Evolutionary conservation across 2,329 filamentous ascomycete genomes (phyloP).

Genomic region (Phialemoniopsis sp.): DNA sequence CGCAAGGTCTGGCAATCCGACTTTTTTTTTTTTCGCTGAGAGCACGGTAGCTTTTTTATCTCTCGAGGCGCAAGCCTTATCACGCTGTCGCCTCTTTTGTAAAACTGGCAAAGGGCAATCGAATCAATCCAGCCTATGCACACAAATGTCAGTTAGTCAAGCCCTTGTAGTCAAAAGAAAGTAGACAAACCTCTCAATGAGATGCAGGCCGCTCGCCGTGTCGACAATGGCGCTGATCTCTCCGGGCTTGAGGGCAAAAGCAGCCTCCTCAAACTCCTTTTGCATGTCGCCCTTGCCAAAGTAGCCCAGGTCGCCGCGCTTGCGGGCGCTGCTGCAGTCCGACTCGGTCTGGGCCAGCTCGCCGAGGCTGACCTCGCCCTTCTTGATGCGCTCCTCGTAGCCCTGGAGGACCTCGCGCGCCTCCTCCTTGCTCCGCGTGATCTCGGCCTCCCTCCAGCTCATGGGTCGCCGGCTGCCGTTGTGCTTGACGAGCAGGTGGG

Average conservation of each 20-base stretch:
- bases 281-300: conserved; percentile 97
- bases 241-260: conserved; percentile 83
- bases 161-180: no score
- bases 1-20: no score
- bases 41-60: no score
- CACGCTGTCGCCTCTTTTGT: no score
- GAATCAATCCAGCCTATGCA: no score
- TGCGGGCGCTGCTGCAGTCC: conserved; percentile 92
- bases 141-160: no score
- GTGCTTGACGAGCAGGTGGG: conserved; percentile 93
- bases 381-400: conserved; percentile 73
- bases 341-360: conserved; percentile 86
- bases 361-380: conserved; percentile 65
- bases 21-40: no score
- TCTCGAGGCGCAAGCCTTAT: background rate
- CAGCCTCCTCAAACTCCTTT: conserved; percentile 94
- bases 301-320: conserved; percentile 90
- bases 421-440: conserved; percentile 85
- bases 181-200: conserved; percentile 83
- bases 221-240: conserved; percentile 85
- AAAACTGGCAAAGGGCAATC: no score
- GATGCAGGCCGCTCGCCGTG: conserved; percentile 88
- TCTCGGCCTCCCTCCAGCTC: conserved; percentile 88
- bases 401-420: conserved; percentile 71
- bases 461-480: conserved; percentile 80